A percentile compares a stretch with the other conserved stretches of the same genome.
Evolutionary conservation across 805 yeast genomes (phyloP).

Genomic region (Metschnikowia cubensis): DNA sequence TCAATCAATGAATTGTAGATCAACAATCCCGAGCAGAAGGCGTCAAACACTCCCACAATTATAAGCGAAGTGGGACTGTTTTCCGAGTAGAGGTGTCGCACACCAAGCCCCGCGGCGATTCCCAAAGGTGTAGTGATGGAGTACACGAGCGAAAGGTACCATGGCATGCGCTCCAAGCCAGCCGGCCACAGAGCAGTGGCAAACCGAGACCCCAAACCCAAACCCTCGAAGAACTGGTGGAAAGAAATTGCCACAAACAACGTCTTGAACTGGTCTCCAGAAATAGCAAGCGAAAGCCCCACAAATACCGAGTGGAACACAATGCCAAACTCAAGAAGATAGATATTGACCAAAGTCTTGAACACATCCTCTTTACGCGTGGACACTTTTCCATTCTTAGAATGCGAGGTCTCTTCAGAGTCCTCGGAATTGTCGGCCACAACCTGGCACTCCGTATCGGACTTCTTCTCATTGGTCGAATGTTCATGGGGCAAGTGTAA

Average conservation of each 20-base stretch:
- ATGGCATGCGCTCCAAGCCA: slow-evolving; percentile 13
- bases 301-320: slow-evolving; percentile 33
- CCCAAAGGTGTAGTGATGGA: slow-evolving; percentile 65
- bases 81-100: slow-evolving; percentile 57
- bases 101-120: slow-evolving; percentile 75
- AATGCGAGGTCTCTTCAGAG: not conserved
- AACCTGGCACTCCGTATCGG: not conserved
- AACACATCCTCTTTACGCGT: slow-evolving; percentile 10
- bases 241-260: slow-evolving; percentile 28
- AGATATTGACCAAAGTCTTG: slow-evolving; percentile 12
- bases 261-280: slow-evolving; percentile 27
- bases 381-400: not conserved
- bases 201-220: slow-evolving; percentile 30
- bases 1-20: slow-evolving; percentile 76
- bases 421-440: not conserved
- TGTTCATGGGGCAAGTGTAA: not conserved
- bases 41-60: slow-evolving; percentile 68
- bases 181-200: slow-evolving; percentile 26
- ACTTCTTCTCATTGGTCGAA: not conserved
- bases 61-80: slow-evolving; percentile 56
- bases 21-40: slow-evolving; percentile 74
- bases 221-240: slow-evolving; percentile 33
- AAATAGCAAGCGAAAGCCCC: slow-evolving; percentile 30
- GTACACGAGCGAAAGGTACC: slow-evolving; percentile 16
- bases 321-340: slow-evolving; percentile 29